Base-by-base conservation (phyloP, 163 green algal genomes). In the Scenedesmus sp. region DNA sequence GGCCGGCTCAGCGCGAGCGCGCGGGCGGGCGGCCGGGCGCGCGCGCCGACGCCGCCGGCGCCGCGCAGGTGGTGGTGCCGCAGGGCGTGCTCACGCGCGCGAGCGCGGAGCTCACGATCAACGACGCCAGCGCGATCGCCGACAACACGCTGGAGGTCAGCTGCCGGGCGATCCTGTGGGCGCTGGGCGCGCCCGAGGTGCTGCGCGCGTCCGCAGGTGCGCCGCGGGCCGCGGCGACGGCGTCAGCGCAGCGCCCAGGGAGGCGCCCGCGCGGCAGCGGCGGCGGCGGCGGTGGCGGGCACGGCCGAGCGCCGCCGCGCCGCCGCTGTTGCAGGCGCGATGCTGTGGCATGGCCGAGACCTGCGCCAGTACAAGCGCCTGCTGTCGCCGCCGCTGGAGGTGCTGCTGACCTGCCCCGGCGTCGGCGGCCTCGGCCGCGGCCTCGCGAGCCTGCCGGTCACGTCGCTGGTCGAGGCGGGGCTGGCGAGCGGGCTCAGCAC, bases 71-170 rank as follows among this genome's bases (percentile, higher is more conserved):
- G 3, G 83, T 91, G 24, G 87, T 92, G 51, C 63, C 83, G 56
- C 88, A 94, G 83, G 86, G 87, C 62, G 87, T 92, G 63, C 80
- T 94, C 39, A 82, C 70, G 20, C 80, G 67, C 13, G 85, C 83
- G 9, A 87, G 78, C 24, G 70, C 83, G 33, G 84, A 91, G 62
- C 87, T 96, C 72, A 96, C 91, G 2, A 89, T 95, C 66, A 74
- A 77, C 2, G 82, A 96, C 63, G 92, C 92, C 5, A 90, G 86
- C 14, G 75, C 83, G 26, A 95, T 96, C 47, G 88, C 92, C 0
- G 91, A 96, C 87, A 94, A 87, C 53, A 94, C 92, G 18, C 85
- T 96, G 75, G 91, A 95, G 82, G 89, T 93, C 75, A 92, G 84
- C 18, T 90, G 93, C 73, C 84, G 89, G 17, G 87, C 79, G 29